Evolutionary conservation across 768 basidiomycete species (phyloP).

Genomic region (Strobilomyces confusus): DNA sequence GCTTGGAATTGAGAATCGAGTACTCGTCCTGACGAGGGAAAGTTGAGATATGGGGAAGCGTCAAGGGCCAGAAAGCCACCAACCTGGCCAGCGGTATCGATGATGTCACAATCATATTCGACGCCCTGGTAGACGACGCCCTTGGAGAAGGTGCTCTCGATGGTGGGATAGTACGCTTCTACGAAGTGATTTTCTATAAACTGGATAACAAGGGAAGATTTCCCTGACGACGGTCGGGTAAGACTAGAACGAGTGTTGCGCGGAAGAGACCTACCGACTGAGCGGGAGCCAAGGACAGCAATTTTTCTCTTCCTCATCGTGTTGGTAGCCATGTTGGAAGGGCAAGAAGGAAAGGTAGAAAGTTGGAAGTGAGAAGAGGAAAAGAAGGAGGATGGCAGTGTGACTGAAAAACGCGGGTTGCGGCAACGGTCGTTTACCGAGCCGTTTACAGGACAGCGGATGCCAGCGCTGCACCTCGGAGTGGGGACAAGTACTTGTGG

Average conservation of each 20-base stretch:
- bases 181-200: conserved; percentile 91
- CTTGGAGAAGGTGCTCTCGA: conserved; percentile 86
- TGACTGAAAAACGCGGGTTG: conserved; percentile 18
- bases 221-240: conserved; percentile 54
- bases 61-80: conserved; percentile 21
- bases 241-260: conserved; percentile 5
- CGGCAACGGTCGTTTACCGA: conserved; percentile 31
- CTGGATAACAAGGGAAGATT: conserved; percentile 89
- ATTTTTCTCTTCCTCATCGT: conserved; percentile 81
- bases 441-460: conserved; percentile 18
- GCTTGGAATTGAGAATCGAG: conserved; percentile 87
- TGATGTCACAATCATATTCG: conserved; percentile 95
- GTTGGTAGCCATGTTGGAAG: conserved; percentile 29
- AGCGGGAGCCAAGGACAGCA: conserved; percentile 81
- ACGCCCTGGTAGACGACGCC: conserved; percentile 81
- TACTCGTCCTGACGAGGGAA: conserved; percentile 69
- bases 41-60: conserved; percentile 2
- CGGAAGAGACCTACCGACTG: conserved; percentile 62
- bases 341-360: background rate
- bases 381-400: conserved; percentile 14
- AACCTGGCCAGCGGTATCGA: conserved; percentile 97
- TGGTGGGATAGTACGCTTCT: conserved; percentile 94
- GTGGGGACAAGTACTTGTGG: conserved; percentile 2
- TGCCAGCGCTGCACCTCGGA: conserved; percentile 14
- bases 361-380: conserved; percentile 6